Base-by-base conservation (phyloP, 1,284 basidiomycete species). In the Trichosporon coremiiforme region DNA sequence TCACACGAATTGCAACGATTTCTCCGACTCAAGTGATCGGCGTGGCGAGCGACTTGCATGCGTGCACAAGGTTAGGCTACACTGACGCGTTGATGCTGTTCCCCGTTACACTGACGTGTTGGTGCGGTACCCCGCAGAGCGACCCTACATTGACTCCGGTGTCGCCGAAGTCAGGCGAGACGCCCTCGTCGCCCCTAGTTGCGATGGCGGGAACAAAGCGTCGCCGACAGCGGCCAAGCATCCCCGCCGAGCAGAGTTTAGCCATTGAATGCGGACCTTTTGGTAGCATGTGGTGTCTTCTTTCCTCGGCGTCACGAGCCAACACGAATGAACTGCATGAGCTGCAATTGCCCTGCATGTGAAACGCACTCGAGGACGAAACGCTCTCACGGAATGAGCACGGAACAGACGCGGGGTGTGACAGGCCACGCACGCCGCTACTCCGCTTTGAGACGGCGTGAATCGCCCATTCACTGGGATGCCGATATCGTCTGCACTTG, bases 351-450 rank as follows among this genome's bases (percentile, higher is more conserved):
- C 17, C 17, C 17, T n/a, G 17, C 10, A 45, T 45, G 41, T 45
- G 41, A 45, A 45, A 45, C 41, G 41, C 41, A 45, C 41, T 45
- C 41, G 41, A 45, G 41, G 41, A 45, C 41, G 41, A 45, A 45
- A 45, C 41, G 41, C 41, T 45, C 41, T 38, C 36, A 38, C 36
- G 36, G 36, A 35, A 35, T 2, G 33, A 35, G 33, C 33, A 35
- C 36, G 36, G 36, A 38, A 45, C 38, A 17, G 12, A 15, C 4
- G 38, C 15, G 10, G 41, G 41, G 41, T 45, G 41, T 45, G 41
- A 45, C 41, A 45, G 41, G 41, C 41, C 41, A 45, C 17, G 41
- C 41, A 45, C 41, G 41, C 41, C 41, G 41, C 41, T 45, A n/a
- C 41, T 45, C 6, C 41, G 33, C 33, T 35, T 6, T 35, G 33